These are phyloP conservation scores for Pseudocercospora musae DNA, from an alignment of 2,329 filamentous ascomycete species.

Conservation along the genomic window DNA sequence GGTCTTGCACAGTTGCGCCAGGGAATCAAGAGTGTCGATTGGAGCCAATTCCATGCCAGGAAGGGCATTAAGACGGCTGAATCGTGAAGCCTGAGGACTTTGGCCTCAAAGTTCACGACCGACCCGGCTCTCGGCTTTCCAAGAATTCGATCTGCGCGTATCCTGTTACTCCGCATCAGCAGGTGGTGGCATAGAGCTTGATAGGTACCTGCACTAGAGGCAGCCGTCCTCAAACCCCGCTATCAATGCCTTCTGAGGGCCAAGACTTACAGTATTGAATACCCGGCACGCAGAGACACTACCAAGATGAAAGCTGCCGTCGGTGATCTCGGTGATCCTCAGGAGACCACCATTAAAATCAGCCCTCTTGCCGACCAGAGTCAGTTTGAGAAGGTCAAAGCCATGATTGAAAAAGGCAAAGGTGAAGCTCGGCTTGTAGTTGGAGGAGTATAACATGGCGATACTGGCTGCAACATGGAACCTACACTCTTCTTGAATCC, in stretches of 20 bases:
- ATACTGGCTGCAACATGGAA: slow-evolving; percentile 41
- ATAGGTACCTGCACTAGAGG: not conserved
- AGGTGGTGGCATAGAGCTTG: not conserved
- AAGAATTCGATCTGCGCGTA: not conserved
- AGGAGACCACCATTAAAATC: slow-evolving; percentile 42
- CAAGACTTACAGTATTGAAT: not conserved
- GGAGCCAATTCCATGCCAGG: slow-evolving; percentile 6
- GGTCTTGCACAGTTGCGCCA: slow-evolving; percentile 20
- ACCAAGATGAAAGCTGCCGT: slow-evolving; percentile 42
- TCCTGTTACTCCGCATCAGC: not conserved
- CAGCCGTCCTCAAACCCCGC: not conserved
- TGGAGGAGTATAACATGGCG: slow-evolving; percentile 16
- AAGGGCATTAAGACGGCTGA: not conserved
- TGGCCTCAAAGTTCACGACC: no score
- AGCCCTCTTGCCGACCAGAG: slow-evolving; percentile 58
- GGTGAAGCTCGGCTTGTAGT: slow-evolving; percentile 17
- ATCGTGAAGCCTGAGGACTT: not conserved
- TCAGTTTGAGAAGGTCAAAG: slow-evolving; percentile 50
- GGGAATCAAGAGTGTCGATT: slow-evolving; percentile 17
- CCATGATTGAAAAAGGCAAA: slow-evolving; percentile 11
- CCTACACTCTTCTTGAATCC: slow-evolving; percentile 47
- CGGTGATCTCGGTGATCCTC: slow-evolving; percentile 40
- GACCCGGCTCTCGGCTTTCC: no score
- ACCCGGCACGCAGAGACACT: not conserved
- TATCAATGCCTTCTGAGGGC: not conserved